phyloP scores from a whole-genome alignment of 139 green algal species.

The Coccomyxa sp. region DNA sequence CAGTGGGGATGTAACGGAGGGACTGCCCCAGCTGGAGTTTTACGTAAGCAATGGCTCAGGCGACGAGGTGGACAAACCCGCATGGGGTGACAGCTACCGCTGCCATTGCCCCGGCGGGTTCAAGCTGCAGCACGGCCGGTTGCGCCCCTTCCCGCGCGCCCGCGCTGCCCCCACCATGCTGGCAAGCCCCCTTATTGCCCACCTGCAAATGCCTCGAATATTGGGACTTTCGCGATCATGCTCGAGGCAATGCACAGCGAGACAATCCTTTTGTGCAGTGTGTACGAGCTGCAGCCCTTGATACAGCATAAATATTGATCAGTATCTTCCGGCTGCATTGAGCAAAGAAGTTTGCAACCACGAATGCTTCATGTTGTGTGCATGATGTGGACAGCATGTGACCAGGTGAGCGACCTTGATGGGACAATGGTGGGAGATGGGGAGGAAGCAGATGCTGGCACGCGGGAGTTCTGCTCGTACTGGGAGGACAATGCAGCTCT shows the following conservation, averaged over 20 bases:
- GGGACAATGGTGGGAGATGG: conserved; percentile 79
- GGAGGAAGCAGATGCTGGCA: conserved; percentile 32
- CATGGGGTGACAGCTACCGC: conserved; percentile 29
- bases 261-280: too few relatives aligned
- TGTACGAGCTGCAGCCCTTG: too few relatives aligned
- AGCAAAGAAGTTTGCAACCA: too few relatives aligned
- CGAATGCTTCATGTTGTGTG: too few relatives aligned
- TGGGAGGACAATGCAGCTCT: conserved; percentile 73
- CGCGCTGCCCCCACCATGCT: conserved; percentile 52
- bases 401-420: conserved; percentile 74
- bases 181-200: conserved; percentile 27
- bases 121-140: conserved; percentile 51
- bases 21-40: conserved; percentile 33
- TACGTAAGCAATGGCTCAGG: conserved; percentile 19
- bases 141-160: conserved; percentile 55
- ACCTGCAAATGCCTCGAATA: too few relatives aligned
- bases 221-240: too few relatives aligned
- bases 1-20: background rate
- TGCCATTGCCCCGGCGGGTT: conserved; percentile 47
- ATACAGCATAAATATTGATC: too few relatives aligned
- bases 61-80: conserved; percentile 28
- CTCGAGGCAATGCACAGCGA: too few relatives aligned
- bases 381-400: too few relatives aligned
- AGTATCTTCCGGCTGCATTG: too few relatives aligned
- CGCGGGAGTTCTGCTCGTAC: conserved; percentile 60